These are phyloP conservation scores for Drosera capensis DNA, from an alignment of 148 eudicot species.

Conservation along the genomic window DNA sequence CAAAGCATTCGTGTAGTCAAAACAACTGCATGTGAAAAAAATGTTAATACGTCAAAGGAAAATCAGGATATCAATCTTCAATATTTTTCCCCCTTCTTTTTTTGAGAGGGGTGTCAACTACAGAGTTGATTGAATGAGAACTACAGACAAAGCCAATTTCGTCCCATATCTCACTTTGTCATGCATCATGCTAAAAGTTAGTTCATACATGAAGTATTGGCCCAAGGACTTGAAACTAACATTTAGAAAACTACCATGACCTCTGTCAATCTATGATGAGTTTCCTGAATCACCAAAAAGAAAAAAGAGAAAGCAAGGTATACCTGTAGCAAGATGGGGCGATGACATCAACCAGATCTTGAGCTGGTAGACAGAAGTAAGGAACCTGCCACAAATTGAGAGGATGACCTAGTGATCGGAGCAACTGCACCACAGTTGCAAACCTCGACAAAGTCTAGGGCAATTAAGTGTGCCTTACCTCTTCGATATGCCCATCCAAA, in stretches of 20 bases:
- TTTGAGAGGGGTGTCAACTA: too few relatives aligned
- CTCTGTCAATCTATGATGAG: neutral
- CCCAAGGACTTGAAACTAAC: too few relatives aligned
- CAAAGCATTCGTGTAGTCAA: slow-evolving; percentile 94
- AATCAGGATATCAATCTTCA: neutral
- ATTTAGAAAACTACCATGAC: too few relatives aligned
- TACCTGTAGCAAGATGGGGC: slow-evolving; percentile 99
- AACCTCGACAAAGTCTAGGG: slow-evolving; percentile 3
- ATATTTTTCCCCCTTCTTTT: too few relatives aligned
- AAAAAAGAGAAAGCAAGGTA: slow-evolving; percentile 4
- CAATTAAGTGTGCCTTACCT: slow-evolving; percentile 29
- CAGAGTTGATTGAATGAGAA: too few relatives aligned
- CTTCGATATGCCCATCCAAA: slow-evolving; percentile 96
- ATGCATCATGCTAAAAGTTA: too few relatives aligned
- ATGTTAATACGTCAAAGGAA: slow-evolving; percentile 4
- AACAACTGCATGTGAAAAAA: slow-evolving; percentile 56
- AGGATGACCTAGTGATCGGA: neutral
- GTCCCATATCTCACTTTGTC: too few relatives aligned
- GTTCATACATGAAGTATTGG: too few relatives aligned
- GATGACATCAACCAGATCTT: slow-evolving; percentile 89
- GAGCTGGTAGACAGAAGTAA: slow-evolving; percentile 91
- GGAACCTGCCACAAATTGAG: slow-evolving; percentile 57
- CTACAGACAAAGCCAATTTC: too few relatives aligned
- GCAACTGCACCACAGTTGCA: slow-evolving; percentile 2
- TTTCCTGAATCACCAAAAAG: neutral